phyloP scores from a whole-genome alignment of 208 protist species.

The Trypanosomatidae sp. region DNA sequence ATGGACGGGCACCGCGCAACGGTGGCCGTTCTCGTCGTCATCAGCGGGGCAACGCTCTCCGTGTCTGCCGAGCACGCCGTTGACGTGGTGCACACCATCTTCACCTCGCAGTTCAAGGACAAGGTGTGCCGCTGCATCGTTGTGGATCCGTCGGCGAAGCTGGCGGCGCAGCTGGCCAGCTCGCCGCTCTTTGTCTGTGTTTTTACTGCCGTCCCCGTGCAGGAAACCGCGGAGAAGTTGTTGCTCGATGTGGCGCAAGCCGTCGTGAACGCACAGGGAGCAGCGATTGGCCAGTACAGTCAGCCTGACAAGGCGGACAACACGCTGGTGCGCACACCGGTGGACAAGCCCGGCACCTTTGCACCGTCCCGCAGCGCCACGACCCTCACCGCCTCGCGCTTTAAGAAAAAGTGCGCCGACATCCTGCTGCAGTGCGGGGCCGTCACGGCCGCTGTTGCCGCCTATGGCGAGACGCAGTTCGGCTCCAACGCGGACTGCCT shows the following conservation, averaged over 20 bases:
- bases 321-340: constrained; percentile 27
- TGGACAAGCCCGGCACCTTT: constrained; percentile 28
- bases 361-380: constrained; percentile 10
- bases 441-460: constrained; percentile 41
- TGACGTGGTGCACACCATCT: constrained; percentile 48
- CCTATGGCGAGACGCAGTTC: constrained; percentile 70
- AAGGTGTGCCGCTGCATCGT: constrained; percentile 82
- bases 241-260: constrained; percentile 41
- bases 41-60: constrained; percentile 40
- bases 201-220: constrained; percentile 10
- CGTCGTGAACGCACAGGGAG: constrained; percentile 21
- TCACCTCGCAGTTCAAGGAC: constrained; percentile 57
- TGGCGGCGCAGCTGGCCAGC: constrained; percentile 10
- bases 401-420: constrained; percentile 67
- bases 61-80: constrained; percentile 32
- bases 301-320: constrained; percentile 25
- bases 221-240: constrained; percentile 28
- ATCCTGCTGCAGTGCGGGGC: constrained; percentile 67
- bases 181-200: constrained; percentile 23
- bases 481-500: constrained; percentile 47
- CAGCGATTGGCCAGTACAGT: constrained; percentile 18
- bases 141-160: constrained; percentile 36
- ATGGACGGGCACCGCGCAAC: constrained; percentile 63
- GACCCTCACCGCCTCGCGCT: constrained; percentile 24
- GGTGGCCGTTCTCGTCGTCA: constrained; percentile 62